A percentile compares a stretch with the other conserved stretches of the same genome.
phyloP scores from a whole-genome alignment of 164 flowering plant species.

The Stephania japonica region DNA sequence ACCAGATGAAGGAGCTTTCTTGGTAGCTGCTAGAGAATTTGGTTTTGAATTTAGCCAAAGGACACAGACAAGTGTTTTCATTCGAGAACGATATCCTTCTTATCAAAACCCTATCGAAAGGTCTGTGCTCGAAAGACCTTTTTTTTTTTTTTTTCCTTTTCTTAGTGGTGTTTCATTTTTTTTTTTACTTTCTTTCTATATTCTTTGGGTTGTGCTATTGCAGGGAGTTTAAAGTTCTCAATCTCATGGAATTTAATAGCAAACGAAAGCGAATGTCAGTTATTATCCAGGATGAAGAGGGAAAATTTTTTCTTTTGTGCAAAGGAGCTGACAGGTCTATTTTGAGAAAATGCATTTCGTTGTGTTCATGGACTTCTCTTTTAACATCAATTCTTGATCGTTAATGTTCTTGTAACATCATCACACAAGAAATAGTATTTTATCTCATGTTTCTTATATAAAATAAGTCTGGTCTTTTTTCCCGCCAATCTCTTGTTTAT shows the following conservation, averaged over 20 bases:
- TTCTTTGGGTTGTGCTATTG: slow-evolving; percentile 7
- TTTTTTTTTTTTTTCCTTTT: slow-evolving; percentile 6
- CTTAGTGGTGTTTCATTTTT: not conserved
- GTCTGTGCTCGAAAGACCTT: slow-evolving; percentile 26
- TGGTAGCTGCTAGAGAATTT: slow-evolving; percentile 92
- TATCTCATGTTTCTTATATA: not conserved
- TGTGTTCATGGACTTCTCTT: not conserved
- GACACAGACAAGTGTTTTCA: slow-evolving; percentile 64
- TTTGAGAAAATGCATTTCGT: not conserved
- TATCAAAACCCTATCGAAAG: slow-evolving; percentile 50
- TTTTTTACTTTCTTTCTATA: not conserved
- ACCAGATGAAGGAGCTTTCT: slow-evolving; percentile 94
- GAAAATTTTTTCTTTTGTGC: slow-evolving; percentile 68
- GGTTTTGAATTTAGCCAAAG: slow-evolving; percentile 85
- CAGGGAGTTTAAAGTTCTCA: slow-evolving; percentile 82
- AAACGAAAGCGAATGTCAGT: slow-evolving; percentile 91
- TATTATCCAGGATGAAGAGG: slow-evolving; percentile 66
- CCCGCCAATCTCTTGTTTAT: not conserved
- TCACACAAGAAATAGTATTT: not conserved
- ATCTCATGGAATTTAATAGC: slow-evolving; percentile 82
- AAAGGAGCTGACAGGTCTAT: slow-evolving; percentile 97
- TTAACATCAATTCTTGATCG: not conserved
- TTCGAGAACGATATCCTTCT: slow-evolving; percentile 58
- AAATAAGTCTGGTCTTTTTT: not conserved
- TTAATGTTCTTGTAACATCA: not conserved